phyloP scores from a whole-genome alignment of 2,329 filamentous ascomycete genomes.

The Tolypocladium ophioglossoides region DNA sequence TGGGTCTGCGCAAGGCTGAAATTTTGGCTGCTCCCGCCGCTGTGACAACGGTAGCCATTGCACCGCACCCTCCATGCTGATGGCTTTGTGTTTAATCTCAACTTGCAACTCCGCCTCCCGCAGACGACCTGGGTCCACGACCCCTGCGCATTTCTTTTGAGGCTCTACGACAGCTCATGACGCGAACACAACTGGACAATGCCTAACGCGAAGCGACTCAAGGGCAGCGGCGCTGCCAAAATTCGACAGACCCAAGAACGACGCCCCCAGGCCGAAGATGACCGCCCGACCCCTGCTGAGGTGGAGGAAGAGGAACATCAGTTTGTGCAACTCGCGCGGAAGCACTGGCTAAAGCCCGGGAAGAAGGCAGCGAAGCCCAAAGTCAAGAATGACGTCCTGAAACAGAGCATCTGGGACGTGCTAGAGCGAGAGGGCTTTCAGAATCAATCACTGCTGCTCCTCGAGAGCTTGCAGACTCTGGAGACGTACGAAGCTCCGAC shows the following conservation, averaged over 20 bases:
- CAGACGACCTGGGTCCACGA: background rate
- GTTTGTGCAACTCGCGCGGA: conserved; percentile 68
- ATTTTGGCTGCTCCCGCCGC: background rate
- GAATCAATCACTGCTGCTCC: conserved; percentile 63
- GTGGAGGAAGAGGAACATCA: conserved; percentile 61
- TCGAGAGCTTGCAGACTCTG: conserved; percentile 84
- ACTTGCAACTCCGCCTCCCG: background rate
- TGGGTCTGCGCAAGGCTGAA: conserved; percentile 10
- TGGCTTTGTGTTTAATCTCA: background rate
- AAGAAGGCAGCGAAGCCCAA: conserved; percentile 54
- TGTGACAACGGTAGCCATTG: background rate
- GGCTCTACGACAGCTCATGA: background rate
- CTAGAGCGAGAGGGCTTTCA: conserved; percentile 74
- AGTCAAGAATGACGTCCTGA: conserved; percentile 76
- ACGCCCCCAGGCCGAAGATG: conserved; percentile 28
- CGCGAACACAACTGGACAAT: conserved; percentile 23
- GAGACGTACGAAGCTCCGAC: conserved; percentile 50
- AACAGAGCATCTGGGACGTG: conserved; percentile 79
- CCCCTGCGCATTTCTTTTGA: background rate
- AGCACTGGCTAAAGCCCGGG: conserved; percentile 68
- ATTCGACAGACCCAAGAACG: conserved; percentile 21
- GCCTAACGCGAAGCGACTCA: conserved; percentile 50
- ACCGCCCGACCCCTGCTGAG: conserved; percentile 46
- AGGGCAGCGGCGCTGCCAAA: conserved; percentile 37
- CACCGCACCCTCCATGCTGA: background rate